Evolutionary conservation across 352 stramenopile species (phyloP).

Genomic region (Globisporangium cederbergense): DNA sequence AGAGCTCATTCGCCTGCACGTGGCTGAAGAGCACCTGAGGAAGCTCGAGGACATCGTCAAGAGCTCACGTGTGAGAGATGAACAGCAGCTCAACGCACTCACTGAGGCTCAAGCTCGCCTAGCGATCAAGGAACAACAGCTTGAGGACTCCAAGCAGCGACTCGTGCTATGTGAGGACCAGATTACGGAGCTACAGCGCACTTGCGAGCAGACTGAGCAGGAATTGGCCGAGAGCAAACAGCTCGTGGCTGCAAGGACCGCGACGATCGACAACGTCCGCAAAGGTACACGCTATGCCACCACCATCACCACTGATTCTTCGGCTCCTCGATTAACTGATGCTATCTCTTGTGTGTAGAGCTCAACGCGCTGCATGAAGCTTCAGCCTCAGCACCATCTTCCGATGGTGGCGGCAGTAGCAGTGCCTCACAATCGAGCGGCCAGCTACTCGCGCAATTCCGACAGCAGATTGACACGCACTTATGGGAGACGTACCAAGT

Average conservation of each 20-base stretch:
- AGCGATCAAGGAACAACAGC: background rate
- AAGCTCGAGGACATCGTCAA: slow-evolving; percentile 14
- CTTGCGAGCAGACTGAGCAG: slow-evolving; percentile 17
- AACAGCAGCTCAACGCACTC: slow-evolving; percentile 7
- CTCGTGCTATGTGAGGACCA: background rate
- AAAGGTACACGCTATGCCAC: slow-evolving; percentile 25
- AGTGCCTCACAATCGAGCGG: slow-evolving; percentile 20
- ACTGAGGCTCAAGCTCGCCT: background rate
- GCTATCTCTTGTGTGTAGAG: slow-evolving; percentile 18
- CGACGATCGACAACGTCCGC: slow-evolving; percentile 51
- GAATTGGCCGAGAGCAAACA: slow-evolving; percentile 28
- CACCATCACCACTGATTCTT: slow-evolving; percentile 1
- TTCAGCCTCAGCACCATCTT: background rate
- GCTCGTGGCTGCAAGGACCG: slow-evolving; percentile 28
- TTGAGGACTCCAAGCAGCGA: background rate
- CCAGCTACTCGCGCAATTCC: slow-evolving; percentile 31
- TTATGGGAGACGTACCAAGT: slow-evolving; percentile 41
- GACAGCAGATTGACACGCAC: slow-evolving; percentile 50
- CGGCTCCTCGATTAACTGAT: background rate
- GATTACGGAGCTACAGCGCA: slow-evolving; percentile 6
- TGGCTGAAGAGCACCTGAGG: slow-evolving; percentile 10
- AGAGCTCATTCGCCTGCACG: background rate
- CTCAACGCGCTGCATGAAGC: slow-evolving; percentile 27
- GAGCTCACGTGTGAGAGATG: slow-evolving; percentile 3
- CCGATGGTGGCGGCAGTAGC: slow-evolving; percentile 1